Base-by-base conservation (phyloP, 1,284 basidiomycete species). In the Ceratobasidium sp. region DNA sequence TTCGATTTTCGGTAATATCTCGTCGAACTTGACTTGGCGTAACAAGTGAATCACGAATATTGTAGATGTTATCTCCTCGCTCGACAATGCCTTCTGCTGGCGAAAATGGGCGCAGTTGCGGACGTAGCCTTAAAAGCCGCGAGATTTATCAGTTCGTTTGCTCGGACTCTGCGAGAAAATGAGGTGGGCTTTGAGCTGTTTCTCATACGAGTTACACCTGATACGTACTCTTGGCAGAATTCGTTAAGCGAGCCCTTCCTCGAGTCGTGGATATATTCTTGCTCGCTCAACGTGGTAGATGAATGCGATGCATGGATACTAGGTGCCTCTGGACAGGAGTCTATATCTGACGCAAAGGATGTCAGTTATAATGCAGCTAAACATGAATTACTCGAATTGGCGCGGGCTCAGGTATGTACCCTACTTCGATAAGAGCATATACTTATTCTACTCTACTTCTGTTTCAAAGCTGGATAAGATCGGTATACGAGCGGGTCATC, bases 251-350 rank as follows among this genome's bases (percentile, higher is more conserved):
- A 83, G 23, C 87, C 89, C 77, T 97, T 97, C 78, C 85, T 98
- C 46, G 94, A 98, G 79, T 92, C 92, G 0, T 99, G 97, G 97
- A 92, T 88, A 26, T 98, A 95, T 80, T 94, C 93, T 10, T 94
- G 95, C 0, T 91, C 94, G 26, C 83, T 97, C 69, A 94, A 92
- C 76, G 89, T 92, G 50, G 89, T 97, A 14, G 90, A 94, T 21
- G 90, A 92, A 77, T 94, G 92, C 77, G 92, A 96, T 77, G 81
- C 83, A 3, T 96, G 94, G 93, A 86, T 87, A 48, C 80, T 81
- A 18, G 76, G 80, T 0, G 77, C 82, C 14, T 72, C 52, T 28
- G 81, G 83, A 26, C 78, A 87, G 46, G 85, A 88, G 57, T 81
- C 83, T 4, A 58, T 80, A 6, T 78, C 83, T 16, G 80, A 85